Evolutionary conservation across 2,329 filamentous ascomycete species (phyloP).

Genomic region (Stagonosporopsis chrysanthemi): DNA sequence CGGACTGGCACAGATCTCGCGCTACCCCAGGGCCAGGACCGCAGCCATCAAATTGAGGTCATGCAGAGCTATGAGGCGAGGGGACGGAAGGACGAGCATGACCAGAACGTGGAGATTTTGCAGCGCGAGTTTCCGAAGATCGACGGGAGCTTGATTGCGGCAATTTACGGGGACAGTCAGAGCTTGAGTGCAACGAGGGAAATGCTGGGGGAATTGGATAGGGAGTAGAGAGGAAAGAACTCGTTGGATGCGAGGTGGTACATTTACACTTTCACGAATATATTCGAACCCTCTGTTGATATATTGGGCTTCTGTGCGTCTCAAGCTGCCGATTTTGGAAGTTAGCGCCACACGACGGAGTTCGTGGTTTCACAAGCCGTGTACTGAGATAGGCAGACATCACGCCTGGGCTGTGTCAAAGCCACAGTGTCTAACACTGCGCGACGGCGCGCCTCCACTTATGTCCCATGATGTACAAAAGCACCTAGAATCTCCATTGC

Average conservation of each 20-base stretch:
- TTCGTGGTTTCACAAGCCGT: too few relatives aligned
- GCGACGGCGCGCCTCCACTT: too few relatives aligned
- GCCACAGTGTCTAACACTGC: too few relatives aligned
- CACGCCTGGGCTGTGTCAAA: too few relatives aligned
- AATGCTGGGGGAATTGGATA: conserved; percentile 52
- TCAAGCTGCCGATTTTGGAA: background rate
- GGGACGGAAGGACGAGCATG: conserved; percentile 48
- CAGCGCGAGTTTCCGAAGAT: conserved; percentile 54
- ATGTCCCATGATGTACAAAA: too few relatives aligned
- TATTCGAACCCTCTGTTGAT: background rate
- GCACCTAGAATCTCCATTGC: too few relatives aligned
- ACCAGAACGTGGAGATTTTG: conserved; percentile 52
- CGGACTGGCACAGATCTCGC: conserved; percentile 47
- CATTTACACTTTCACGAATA: background rate
- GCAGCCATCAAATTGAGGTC: conserved; percentile 53
- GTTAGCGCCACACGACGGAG: too few relatives aligned
- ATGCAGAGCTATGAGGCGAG: conserved; percentile 51
- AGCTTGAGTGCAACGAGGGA: conserved; percentile 54
- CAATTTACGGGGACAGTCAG: conserved; percentile 55
- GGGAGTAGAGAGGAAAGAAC: background rate
- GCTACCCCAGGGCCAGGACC: conserved; percentile 52
- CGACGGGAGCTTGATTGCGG: conserved; percentile 55
- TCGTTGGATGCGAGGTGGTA: background rate
- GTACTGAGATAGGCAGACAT: too few relatives aligned
- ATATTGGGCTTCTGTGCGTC: background rate